Percentiles rank a stretch among this genome's conserved stretches.
phyloP scores from a whole-genome alignment of 2,329 filamentous ascomycete species.

The Aphanoascus verrucosus region DNA sequence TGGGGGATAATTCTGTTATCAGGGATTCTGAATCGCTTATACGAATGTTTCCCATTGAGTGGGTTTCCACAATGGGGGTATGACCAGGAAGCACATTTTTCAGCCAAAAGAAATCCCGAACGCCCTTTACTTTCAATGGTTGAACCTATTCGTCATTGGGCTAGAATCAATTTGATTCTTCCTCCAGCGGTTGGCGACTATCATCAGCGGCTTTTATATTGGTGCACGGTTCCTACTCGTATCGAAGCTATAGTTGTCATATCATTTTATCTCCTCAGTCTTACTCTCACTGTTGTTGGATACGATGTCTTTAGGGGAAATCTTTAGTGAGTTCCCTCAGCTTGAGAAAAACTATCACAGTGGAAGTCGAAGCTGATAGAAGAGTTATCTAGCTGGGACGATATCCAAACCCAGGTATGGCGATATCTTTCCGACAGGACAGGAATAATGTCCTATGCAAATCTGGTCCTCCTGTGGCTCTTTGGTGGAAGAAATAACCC shows the following conservation, averaged over 20 bases:
- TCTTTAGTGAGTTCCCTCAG: conserved; percentile 33
- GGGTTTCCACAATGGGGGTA: not conserved
- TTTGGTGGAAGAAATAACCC: conserved; percentile 59
- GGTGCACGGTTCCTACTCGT: conserved; percentile 40
- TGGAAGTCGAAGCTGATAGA: not conserved
- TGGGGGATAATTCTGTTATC: conserved; percentile 11
- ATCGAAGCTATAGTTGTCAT: conserved; percentile 38
- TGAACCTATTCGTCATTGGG: conserved; percentile 1
- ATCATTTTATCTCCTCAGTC: conserved; percentile 38
- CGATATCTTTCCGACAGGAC: conserved; percentile 54
- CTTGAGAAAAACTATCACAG: not conserved
- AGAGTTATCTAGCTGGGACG: conserved; percentile 3
- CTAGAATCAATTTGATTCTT: conserved; percentile 7
- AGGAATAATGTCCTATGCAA: conserved; percentile 53
- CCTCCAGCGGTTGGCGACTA: conserved; percentile 17
- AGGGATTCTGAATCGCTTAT: conserved; percentile 9
- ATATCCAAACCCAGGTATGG: conserved; percentile 29
- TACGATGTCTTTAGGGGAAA: conserved; percentile 40
- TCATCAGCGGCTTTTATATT: conserved; percentile 33
- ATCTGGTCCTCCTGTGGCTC: conserved; percentile 54
- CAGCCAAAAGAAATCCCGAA: not conserved
- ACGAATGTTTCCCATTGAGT: not conserved
- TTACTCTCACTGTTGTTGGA: conserved; percentile 34
- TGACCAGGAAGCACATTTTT: conserved; percentile 14
- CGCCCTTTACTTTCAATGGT: not conserved